A percentile compares a stretch with the other conserved stretches of the same genome.
These are phyloP conservation scores for Sarcomyxa edulis DNA, from an alignment of 768 basidiomycete species.

Conservation along the genomic window DNA sequence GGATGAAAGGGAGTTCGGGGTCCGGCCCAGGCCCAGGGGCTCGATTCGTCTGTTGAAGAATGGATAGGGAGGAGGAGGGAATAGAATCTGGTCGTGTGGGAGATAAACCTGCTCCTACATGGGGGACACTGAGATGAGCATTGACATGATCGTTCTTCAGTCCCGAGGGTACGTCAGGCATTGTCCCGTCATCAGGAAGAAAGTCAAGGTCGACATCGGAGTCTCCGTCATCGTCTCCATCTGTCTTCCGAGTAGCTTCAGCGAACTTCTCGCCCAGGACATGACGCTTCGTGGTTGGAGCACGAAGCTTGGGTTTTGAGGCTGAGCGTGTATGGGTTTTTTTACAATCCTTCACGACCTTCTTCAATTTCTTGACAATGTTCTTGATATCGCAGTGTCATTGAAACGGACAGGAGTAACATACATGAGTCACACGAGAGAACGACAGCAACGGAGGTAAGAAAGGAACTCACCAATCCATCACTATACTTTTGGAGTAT, in stretches of 20 bases:
- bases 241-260: conserved; percentile 43
- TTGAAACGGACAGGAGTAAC: background rate
- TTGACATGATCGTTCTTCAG: conserved; percentile 41
- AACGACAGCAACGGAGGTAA: too few species aligned
- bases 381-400: conserved; percentile 42
- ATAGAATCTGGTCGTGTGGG: conserved; percentile 40
- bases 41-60: conserved; percentile 57
- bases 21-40: conserved; percentile 24
- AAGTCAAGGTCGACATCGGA: conserved; percentile 81
- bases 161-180: conserved; percentile 21
- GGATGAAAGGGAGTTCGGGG: conserved; percentile 24
- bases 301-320: conserved; percentile 25
- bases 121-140: conserved; percentile 38
- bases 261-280: conserved; percentile 62
- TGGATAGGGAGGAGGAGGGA: conserved; percentile 51
- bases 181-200: conserved; percentile 40
- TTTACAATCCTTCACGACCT: conserved; percentile 80
- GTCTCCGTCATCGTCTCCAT: conserved; percentile 51
- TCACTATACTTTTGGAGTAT: conserved; percentile 60
- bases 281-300: conserved; percentile 30
- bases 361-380: conserved; percentile 78
- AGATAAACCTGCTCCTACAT: conserved; percentile 29
- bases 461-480: conserved; percentile 53
- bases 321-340: conserved; percentile 43
- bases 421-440: conserved; percentile 8